Evolutionary conservation across 108 stramenopile species (phyloP), one percentile per base, ranked within the genome.

Genomic region (Epipyxis sp.): DNA sequence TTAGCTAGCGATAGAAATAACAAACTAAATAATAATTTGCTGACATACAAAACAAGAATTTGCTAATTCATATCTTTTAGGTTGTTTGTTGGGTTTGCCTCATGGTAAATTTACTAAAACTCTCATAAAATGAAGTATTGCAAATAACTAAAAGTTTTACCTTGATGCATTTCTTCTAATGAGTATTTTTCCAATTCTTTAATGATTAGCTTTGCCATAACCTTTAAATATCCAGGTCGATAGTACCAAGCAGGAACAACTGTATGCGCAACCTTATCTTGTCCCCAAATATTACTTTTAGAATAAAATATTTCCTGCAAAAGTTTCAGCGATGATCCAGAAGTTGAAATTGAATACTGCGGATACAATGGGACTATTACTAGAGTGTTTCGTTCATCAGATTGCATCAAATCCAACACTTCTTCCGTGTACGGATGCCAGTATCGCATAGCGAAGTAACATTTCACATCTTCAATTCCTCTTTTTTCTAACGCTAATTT

Each of bases 371-470:
- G 97, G 41, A 98, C 68, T 35, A 98, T 88, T 43, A 98, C 92
- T 29, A 62, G 79, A 0, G 93, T 88, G 59, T 94, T 89, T 40
- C 95, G 86, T 0, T 81, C 87, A 79, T 95, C 97, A 13, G 83
- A 77, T 35, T 82, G 80, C 80, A 95, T 93, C 76, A 90, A 76
- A 25, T 91, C 88, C 79, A 98, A 71, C 0, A 95, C 97, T 69
- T 92, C 90, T 81, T 96, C 95, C 40, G 97, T 96, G 81, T 91
- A 96, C 1, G 97, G 97, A 72, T 96, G 89, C 97, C 97, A 98
- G 82, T 98, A 98, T 50, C 97, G 89, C 97, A 98, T 98, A 34
- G 94, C 97, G 44, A 98, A 90, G 86, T 96, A 98, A 45, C 92
- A 90, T 79, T 92, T 92, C 42, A 91, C 92, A 74, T 27, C 10